These are phyloP conservation scores for Barnettozyma sucrosica DNA, from an alignment of 805 yeast species.

Conservation along the genomic window DNA sequence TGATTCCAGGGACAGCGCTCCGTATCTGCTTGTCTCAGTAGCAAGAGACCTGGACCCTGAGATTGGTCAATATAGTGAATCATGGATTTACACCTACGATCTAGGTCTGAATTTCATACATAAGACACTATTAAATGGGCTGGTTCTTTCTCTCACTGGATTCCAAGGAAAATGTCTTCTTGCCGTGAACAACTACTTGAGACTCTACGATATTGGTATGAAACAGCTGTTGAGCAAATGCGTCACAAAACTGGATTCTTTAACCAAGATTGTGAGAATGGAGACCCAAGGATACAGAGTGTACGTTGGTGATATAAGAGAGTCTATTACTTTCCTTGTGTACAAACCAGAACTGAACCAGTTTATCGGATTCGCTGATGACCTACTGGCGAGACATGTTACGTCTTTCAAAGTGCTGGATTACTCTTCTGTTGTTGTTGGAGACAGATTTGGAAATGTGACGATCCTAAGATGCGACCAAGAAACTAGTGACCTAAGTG, in stretches of 20 bases:
- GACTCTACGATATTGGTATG: conserved; percentile 68
- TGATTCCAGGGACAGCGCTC: conserved; percentile 19
- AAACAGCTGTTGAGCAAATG: conserved; percentile 73
- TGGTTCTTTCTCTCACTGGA: conserved; percentile 41
- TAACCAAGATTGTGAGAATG: conserved; percentile 48
- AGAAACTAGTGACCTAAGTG: conserved; percentile 43
- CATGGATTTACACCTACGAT: conserved; percentile 26
- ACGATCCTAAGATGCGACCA: conserved; percentile 59
- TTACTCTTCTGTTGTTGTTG: conserved; percentile 69
- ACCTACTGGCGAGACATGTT: conserved; percentile 58
- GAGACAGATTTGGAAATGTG: conserved; percentile 83
- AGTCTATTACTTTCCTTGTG: conserved; percentile 54
- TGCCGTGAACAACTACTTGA: conserved; percentile 46
- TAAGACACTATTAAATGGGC: conserved; percentile 47
- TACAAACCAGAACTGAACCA: conserved; percentile 42
- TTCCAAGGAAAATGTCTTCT: conserved; percentile 60
- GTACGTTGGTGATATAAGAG: conserved; percentile 65
- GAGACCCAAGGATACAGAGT: conserved; percentile 51
- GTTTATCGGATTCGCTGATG: conserved; percentile 67
- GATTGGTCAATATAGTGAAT: conserved; percentile 18
- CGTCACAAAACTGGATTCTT: conserved; percentile 38
- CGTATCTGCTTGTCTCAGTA: conserved; percentile 43
- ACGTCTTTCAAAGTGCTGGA: conserved; percentile 61
- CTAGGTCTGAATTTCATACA: conserved; percentile 48
- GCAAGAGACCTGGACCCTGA: conserved; percentile 10